Evolutionary conservation across 2,329 filamentous ascomycete species (phyloP).

Genomic region (Gliomastix tumulicola): DNA sequence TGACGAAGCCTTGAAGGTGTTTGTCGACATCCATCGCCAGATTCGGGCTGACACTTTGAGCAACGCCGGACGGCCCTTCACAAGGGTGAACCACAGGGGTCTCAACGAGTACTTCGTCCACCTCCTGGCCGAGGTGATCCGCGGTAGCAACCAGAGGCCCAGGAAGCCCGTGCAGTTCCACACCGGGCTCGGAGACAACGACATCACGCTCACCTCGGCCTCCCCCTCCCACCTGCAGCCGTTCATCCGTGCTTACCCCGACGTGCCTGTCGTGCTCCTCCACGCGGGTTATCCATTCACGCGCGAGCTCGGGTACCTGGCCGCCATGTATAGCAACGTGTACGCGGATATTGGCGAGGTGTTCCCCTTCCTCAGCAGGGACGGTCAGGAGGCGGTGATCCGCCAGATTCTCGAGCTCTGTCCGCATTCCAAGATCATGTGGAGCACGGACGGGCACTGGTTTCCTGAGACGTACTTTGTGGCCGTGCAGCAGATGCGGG

Average conservation of each 20-base stretch:
- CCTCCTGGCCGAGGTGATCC: slow-evolving; percentile 52
- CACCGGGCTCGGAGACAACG: slow-evolving; percentile 74
- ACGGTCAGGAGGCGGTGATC: slow-evolving; percentile 66
- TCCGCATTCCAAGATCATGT: slow-evolving; percentile 68
- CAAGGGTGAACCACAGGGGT: slow-evolving; percentile 52
- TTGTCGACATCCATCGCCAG: slow-evolving; percentile 24
- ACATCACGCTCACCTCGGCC: slow-evolving; percentile 61
- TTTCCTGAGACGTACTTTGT: slow-evolving; percentile 74
- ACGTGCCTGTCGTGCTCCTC: slow-evolving; percentile 68
- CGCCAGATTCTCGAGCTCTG: slow-evolving; percentile 69
- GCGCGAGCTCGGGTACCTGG: slow-evolving; percentile 70
- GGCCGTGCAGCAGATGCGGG: slow-evolving; percentile 64
- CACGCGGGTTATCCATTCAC: slow-evolving; percentile 80
- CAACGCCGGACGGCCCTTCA: slow-evolving; percentile 32
- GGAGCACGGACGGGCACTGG: slow-evolving; percentile 75
- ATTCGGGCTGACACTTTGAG: too few relatives aligned
- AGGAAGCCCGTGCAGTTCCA: slow-evolving; percentile 79
- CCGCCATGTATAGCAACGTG: slow-evolving; percentile 69
- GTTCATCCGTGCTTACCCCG: slow-evolving; percentile 62
- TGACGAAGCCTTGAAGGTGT: slow-evolving; percentile 29
- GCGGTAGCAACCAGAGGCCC: slow-evolving; percentile 26
- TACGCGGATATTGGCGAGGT: slow-evolving; percentile 80
- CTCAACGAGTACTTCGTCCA: slow-evolving; percentile 68
- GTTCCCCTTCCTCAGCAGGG: slow-evolving; percentile 69
- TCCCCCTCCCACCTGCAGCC: slow-evolving; percentile 71